Percentiles rank a stretch among this genome's conserved stretches.
Evolutionary conservation across 345 rosid species (phyloP).

Genomic region (Jatropha curcas): DNA sequence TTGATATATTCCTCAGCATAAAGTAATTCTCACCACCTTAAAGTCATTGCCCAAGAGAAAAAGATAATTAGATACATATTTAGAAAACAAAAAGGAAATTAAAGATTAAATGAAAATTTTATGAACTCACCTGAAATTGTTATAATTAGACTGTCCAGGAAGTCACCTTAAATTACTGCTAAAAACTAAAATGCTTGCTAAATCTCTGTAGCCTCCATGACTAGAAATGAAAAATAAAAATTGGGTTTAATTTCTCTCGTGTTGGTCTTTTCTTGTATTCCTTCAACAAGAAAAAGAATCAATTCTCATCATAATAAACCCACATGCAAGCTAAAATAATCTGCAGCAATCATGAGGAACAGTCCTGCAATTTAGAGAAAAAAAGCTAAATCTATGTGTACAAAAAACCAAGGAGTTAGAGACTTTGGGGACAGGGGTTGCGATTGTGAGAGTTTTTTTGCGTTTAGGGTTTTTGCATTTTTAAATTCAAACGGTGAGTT

Average conservation of each 20-base stretch:
- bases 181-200: slow-evolving; percentile 29
- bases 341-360: slow-evolving; percentile 14
- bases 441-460: too few relatives aligned
- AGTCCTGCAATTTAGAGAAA: slow-evolving; percentile 15
- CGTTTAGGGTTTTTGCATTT: too few relatives aligned
- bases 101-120: too few relatives aligned
- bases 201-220: slow-evolving; percentile 50
- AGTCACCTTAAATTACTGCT: slow-evolving; percentile 6
- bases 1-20: slow-evolving; percentile 53
- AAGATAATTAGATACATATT: not conserved
- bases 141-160: not conserved
- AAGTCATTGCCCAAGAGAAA: not conserved
- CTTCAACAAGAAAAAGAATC: slow-evolving; percentile 25
- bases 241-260: not conserved
- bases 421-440: too few relatives aligned
- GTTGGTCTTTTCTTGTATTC: not conserved
- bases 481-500: too few relatives aligned
- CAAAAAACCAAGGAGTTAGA: not conserved
- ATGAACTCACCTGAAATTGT: slow-evolving; percentile 28
- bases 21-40: not conserved
- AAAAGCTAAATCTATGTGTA: not conserved
- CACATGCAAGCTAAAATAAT: slow-evolving; percentile 25
- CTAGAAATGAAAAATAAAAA: slow-evolving; percentile 6
- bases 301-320: slow-evolving; percentile 12
- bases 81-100: not conserved